Evolutionary conservation across 805 yeast species (phyloP).

Genomic region (Wickerhamiella sergipiensis): DNA sequence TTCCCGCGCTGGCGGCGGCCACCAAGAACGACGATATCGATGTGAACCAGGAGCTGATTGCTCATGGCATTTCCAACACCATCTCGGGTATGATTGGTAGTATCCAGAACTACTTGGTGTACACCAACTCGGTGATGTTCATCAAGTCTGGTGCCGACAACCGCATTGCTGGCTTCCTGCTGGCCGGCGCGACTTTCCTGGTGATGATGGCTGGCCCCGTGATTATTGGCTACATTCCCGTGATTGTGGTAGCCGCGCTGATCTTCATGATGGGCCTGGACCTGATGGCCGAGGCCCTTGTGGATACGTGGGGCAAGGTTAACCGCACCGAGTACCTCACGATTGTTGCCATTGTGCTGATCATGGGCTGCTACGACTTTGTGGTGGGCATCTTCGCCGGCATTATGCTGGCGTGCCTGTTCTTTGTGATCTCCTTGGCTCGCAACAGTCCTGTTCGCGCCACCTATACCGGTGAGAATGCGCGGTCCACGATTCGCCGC

Average conservation of each 20-base stretch:
- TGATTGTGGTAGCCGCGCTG: conserved; percentile 88
- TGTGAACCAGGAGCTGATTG: conserved; percentile 84
- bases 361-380: conserved; percentile 94
- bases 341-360: conserved; percentile 69
- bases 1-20: conserved; percentile 91
- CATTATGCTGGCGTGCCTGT: conserved; percentile 76
- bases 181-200: conserved; percentile 66
- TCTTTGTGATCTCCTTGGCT: conserved; percentile 90
- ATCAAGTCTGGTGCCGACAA: conserved; percentile 92
- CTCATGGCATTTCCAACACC: conserved; percentile 86
- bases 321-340: conserved; percentile 71
- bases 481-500: conserved; percentile 82
- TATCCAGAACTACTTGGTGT: conserved; percentile 87
- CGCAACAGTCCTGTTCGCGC: conserved; percentile 70
- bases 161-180: conserved; percentile 74
- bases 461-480: conserved; percentile 73
- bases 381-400: conserved; percentile 88
- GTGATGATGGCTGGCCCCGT: conserved; percentile 84
- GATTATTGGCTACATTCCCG: conserved; percentile 87
- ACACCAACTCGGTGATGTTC: conserved; percentile 83
- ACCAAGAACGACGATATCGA: conserved; percentile 66
- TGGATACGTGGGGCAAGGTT: conserved; percentile 71
- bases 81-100: conserved; percentile 75
- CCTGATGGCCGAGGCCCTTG: conserved; percentile 68
- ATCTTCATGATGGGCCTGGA: conserved; percentile 88